These are phyloP conservation scores for Cryptosporidium sp. DNA, from an alignment of 169 alveolate species.

Conservation along the genomic window DNA sequence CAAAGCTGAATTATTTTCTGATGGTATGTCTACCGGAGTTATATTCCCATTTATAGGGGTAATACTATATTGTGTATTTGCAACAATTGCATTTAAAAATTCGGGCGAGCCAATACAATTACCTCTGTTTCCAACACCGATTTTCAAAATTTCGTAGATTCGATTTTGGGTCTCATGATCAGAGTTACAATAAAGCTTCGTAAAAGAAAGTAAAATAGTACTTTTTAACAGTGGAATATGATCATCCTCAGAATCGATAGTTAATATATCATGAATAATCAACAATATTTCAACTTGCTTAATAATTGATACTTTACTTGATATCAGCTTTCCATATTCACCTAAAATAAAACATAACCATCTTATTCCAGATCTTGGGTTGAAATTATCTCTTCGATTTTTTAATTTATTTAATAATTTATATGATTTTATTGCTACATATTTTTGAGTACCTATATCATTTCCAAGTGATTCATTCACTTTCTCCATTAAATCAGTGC, in stretches of 20 bases:
- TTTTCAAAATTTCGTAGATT: slow-evolving; percentile 46
- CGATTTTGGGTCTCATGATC: slow-evolving; percentile 49
- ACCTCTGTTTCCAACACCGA: slow-evolving; percentile 34
- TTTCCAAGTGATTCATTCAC: not conserved
- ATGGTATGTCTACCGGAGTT: not conserved
- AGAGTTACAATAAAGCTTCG: slow-evolving; percentile 37
- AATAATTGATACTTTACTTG: slow-evolving; percentile 36
- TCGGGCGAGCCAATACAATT: slow-evolving; percentile 27
- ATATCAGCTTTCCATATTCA: slow-evolving; percentile 53
- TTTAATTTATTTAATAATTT: slow-evolving; percentile 21
- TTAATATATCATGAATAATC: slow-evolving; percentile 12
- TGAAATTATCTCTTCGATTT: slow-evolving; percentile 5
- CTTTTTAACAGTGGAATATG: slow-evolving; percentile 32
- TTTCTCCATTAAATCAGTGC: not conserved
- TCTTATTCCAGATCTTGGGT: slow-evolving; percentile 32
- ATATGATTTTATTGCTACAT: slow-evolving; percentile 22
- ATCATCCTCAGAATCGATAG: slow-evolving; percentile 20
- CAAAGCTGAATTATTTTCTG: not conserved
- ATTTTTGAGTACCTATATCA: slow-evolving; percentile 1
- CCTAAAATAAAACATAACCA: slow-evolving; percentile 65
- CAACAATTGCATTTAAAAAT: slow-evolving; percentile 19
- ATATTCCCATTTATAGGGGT: slow-evolving; percentile 27
- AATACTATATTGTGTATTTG: slow-evolving; percentile 17
- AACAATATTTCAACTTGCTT: slow-evolving; percentile 42
- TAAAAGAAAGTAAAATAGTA: slow-evolving; percentile 62